phyloP scores from a whole-genome alignment of 805 yeast species.

The Candida coleopterorum region DNA sequence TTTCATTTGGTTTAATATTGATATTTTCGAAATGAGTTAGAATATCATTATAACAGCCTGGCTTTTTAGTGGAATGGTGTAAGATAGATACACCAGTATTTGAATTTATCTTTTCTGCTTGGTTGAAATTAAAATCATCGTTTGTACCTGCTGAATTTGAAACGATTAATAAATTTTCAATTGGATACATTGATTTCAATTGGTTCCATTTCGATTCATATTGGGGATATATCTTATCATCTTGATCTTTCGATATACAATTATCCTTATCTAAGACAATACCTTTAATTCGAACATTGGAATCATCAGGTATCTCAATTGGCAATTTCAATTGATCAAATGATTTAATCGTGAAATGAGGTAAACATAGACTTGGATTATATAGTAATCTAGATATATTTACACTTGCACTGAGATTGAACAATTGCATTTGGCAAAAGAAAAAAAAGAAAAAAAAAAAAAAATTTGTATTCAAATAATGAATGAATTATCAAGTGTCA shows the following conservation, averaged over 20 bases:
- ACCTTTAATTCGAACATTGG: constrained; percentile 49
- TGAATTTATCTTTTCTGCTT: constrained; percentile 59
- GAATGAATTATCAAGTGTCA: constrained; percentile 8
- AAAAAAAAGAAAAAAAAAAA: not conserved
- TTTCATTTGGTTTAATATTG: constrained; percentile 52
- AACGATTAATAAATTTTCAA: constrained; percentile 64
- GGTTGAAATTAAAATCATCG: constrained; percentile 56
- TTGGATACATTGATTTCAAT: constrained; percentile 56
- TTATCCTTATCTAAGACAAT: constrained; percentile 92
- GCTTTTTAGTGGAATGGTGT: constrained; percentile 71
- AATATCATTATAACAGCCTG: constrained; percentile 74
- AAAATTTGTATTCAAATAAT: not conserved
- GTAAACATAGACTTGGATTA: constrained; percentile 67
- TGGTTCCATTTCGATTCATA: constrained; percentile 54
- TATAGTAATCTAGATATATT: constrained; percentile 56
- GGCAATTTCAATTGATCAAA: constrained; percentile 63
- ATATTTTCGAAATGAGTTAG: constrained; percentile 50
- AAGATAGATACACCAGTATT: constrained; percentile 67
- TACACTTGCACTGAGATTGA: constrained; percentile 75
- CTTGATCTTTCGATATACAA: constrained; percentile 84
- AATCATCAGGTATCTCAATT: constrained; percentile 26
- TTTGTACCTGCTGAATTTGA: constrained; percentile 91
- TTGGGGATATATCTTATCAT: constrained; percentile 73
- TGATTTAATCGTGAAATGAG: constrained; percentile 52
- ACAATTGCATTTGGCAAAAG: constrained; percentile 14